Evolutionary conservation across 176 grass and related monocot genomes (phyloP).

Genomic region (Triticum urartu): DNA sequence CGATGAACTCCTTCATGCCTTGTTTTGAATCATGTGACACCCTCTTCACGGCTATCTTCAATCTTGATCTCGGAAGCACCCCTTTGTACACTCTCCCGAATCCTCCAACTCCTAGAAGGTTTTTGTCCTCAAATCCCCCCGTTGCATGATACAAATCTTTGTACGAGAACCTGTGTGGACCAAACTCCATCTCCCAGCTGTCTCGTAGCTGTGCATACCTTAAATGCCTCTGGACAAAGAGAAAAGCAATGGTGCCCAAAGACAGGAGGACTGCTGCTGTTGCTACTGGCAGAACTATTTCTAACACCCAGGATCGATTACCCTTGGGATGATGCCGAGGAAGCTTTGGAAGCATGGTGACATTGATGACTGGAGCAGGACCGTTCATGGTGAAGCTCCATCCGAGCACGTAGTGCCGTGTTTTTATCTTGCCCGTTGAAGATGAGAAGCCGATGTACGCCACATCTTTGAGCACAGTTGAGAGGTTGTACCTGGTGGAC

Average conservation of each 20-base stretch:
- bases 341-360: not conserved
- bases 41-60: no score
- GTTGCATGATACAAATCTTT: no score
- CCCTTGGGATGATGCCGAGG: not conserved
- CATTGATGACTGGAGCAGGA: not conserved
- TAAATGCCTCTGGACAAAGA: not conserved
- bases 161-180: no score
- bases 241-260: not conserved
- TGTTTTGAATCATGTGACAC: no score
- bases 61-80: no score
- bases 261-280: not conserved
- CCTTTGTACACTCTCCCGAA: no score
- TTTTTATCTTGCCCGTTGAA: not conserved
- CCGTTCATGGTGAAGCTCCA: not conserved
- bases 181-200: no score
- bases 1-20: no score
- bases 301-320: not conserved
- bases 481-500: not conserved
- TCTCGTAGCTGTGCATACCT: no score
- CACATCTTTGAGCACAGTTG: not conserved
- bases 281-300: not conserved
- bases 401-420: not conserved
- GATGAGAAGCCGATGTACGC: not conserved
- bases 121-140: no score
- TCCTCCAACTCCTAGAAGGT: no score